Base-by-base conservation (phyloP, 495 filamentous ascomycete species). In the Xylaria telfairii region DNA sequence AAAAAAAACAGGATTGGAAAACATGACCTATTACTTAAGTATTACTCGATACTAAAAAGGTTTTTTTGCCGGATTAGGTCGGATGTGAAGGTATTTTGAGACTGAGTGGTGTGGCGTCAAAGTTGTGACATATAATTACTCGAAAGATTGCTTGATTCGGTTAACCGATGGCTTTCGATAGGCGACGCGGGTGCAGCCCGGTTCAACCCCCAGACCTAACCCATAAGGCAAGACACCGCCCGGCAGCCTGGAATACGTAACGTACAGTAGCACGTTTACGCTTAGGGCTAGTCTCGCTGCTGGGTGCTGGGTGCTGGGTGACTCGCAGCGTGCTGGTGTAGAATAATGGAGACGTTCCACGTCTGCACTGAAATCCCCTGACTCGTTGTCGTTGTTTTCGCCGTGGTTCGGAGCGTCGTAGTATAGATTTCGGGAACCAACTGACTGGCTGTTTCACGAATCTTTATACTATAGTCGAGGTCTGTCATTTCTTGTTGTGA, bases 121-220 rank as follows among this genome's bases (percentile, higher is more conserved):
- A 49, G 32, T 37, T 21, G 53, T 69, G 67, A 69, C 67, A 62
- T 34, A 63, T 17, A 44, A 71, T 67, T 71, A 67, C 69, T 46
- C 69, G 65, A 69, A 61, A 13, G 30, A 69, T 69, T 69, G 44
- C 67, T 69, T 57, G 69, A 71, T 67, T 67, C 15, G 39, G 67
- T 61, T 54, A 63, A 71, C 26, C 28, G 34, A 70, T 57, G 4
- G 34, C 57, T 56, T 61, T 57, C 37, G 60, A 70, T 70, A 70
- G 47, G 44, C 8, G n/a, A 34, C 17, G n/a, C 47, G 21, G 46
- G 42, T 39, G 49, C 8, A 30, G 59, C 17, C 34, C 37, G 39
- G 53, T 60, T 60, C 39, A 47, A 37, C 15, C 19, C 30, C 34
- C 47, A 17, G 64, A n/a, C 46, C 64, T 42, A 41, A 42, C 28